A percentile compares a stretch with the other conserved stretches of the same genome.
Conservation (phyloP, 805 yeast species). For the Suhomyces sp. region DNA sequence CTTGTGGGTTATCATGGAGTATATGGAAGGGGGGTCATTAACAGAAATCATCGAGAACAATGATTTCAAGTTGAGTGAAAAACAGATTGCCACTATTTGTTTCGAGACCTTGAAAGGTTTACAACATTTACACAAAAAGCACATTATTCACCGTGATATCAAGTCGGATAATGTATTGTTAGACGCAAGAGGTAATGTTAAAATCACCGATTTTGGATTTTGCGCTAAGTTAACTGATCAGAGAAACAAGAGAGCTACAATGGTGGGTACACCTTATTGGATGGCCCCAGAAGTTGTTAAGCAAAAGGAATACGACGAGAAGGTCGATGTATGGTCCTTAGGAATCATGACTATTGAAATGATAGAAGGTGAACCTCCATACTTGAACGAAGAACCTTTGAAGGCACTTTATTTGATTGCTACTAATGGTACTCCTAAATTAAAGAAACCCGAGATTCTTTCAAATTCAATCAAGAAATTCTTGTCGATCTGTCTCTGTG, state of each 20-base stretch:
- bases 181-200: slow-evolving; percentile 43
- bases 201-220: slow-evolving; percentile 48
- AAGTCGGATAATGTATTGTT: slow-evolving; percentile 47
- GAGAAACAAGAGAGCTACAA: slow-evolving; percentile 72
- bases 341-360: slow-evolving; percentile 86
- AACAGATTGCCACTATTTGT: slow-evolving; percentile 90
- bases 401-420: slow-evolving; percentile 76
- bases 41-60: slow-evolving; percentile 95
- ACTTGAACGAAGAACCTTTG: slow-evolving; percentile 74
- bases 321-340: slow-evolving; percentile 79
- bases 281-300: slow-evolving; percentile 88
- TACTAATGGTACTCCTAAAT: slow-evolving; percentile 77
- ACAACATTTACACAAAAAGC: slow-evolving; percentile 86
- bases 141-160: slow-evolving; percentile 73
- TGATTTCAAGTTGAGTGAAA: slow-evolving; percentile 66
- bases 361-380: slow-evolving; percentile 87
- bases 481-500: slow-evolving; percentile 87
- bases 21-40: slow-evolving; percentile 97
- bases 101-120: slow-evolving; percentile 88
- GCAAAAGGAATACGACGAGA: slow-evolving; percentile 77
- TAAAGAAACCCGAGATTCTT: slow-evolving; percentile 65
- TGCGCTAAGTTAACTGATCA: slow-evolving; percentile 73
- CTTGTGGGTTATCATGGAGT: slow-evolving; percentile 99
- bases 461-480: slow-evolving; percentile 80
- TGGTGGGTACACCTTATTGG: slow-evolving; percentile 91